phyloP scores from a whole-genome alignment of 495 filamentous ascomycete species.

The Entonaema liquescens region DNA sequence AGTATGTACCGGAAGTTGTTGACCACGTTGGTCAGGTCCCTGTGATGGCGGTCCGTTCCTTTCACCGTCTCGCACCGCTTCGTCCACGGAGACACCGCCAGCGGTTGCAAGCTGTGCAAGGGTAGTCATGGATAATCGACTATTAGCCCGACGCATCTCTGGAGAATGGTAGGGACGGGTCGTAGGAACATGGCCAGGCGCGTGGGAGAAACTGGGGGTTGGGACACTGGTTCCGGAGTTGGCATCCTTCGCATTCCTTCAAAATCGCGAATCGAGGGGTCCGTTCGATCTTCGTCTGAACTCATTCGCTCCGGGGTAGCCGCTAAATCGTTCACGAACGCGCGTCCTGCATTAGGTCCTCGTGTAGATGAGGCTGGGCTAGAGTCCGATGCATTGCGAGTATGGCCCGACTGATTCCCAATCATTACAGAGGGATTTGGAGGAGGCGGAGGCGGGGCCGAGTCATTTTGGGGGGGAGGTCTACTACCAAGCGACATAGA shows the following conservation, averaged over 20 bases:
- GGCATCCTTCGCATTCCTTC: conserved; percentile 64
- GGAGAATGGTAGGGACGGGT: conserved; percentile 74
- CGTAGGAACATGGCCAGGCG: conserved; percentile 70
- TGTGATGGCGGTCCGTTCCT: conserved; percentile 44
- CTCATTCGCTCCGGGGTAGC: conserved; percentile 64
- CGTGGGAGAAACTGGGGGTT: conserved; percentile 78
- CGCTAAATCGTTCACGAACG: conserved; percentile 51
- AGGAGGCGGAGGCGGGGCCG: conserved; percentile 53
- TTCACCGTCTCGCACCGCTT: conserved; percentile 13
- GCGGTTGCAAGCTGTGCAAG: conserved; percentile 78
- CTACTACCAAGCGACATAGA: conserved; percentile 56
- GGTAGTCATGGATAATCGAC: conserved; percentile 81
- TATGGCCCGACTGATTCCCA: conserved; percentile 43
- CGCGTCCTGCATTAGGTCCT: conserved; percentile 44
- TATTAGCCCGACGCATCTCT: conserved; percentile 80
- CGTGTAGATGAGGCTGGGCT: conserved; percentile 36
- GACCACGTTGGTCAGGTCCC: conserved; percentile 45
- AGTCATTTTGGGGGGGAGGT: conserved; percentile 55
- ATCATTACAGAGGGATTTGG: conserved; percentile 62
- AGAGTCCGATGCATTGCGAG: conserved; percentile 52
- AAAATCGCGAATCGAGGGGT: conserved; percentile 50
- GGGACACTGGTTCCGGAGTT: conserved; percentile 75
- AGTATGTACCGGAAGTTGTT: conserved; percentile 54
- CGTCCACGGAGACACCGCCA: conserved; percentile 55
- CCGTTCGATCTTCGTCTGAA: conserved; percentile 63